Conservation (phyloP, 306 rosid species). For the Astragalus glycyphyllos region DNA sequence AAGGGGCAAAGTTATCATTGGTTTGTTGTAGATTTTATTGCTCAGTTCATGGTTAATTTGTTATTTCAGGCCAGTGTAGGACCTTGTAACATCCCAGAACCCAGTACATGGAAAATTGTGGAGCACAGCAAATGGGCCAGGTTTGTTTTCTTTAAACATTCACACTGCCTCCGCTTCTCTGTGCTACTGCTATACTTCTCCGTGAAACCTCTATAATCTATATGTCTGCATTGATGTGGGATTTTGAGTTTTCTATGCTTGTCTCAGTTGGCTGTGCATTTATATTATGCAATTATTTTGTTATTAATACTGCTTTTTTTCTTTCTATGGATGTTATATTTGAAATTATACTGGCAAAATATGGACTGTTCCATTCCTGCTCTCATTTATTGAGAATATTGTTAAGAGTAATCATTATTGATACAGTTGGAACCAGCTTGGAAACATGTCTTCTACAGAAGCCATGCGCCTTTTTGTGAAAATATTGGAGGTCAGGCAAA, state of each 20-base stretch:
- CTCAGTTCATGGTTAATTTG: conserved; percentile 14
- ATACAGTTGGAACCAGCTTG: conserved; percentile 98
- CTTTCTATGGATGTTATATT: neutral
- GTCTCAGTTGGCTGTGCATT: conserved; percentile 10
- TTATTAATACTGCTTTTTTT: neutral
- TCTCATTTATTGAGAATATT: conserved; percentile 34
- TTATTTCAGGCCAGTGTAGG: conserved; percentile 81
- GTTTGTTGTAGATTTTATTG: conserved; percentile 22
- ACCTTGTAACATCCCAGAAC: conserved; percentile 82
- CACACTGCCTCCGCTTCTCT: conserved; percentile 5
- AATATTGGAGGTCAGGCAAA: conserved; percentile 80
- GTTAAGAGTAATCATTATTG: conserved; percentile 37
- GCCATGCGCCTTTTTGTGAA: conserved; percentile 99
- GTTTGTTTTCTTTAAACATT: conserved; percentile 52
- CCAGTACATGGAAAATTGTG: conserved; percentile 87
- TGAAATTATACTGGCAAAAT: neutral
- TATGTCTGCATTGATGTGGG: conserved; percentile 7
- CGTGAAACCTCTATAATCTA: conserved; percentile 10
- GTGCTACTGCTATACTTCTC: conserved; percentile 24
- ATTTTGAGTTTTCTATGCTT: conserved; percentile 19
- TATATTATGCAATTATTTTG: conserved; percentile 15
- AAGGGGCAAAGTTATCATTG: neutral
- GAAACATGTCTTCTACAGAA: conserved; percentile 81
- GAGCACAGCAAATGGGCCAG: conserved; percentile 98
- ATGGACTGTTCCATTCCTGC: neutral